phyloP scores from a whole-genome alignment of 352 stramenopile species.

The Pythium myriotylum region DNA sequence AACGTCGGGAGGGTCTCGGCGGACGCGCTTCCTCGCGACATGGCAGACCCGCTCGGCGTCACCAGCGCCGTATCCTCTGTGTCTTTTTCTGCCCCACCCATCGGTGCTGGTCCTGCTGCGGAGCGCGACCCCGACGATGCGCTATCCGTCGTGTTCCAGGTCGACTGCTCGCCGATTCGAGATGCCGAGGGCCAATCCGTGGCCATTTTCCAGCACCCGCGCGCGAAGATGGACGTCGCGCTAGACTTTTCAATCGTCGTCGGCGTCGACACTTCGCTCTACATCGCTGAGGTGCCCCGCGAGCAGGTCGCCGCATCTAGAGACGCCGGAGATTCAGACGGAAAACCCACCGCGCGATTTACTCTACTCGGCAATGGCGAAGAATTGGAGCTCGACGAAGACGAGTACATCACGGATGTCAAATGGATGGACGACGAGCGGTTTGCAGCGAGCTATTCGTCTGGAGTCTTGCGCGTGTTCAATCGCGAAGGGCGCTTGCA shows the following conservation, averaged over 20 bases:
- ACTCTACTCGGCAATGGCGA: conserved; percentile 38
- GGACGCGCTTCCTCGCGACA: conserved; percentile 8
- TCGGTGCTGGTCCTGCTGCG: neutral
- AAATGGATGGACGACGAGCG: conserved; percentile 68
- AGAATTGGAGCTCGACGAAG: conserved; percentile 38
- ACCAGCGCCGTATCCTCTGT: neutral
- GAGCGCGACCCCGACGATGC: conserved; percentile 27
- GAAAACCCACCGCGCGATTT: conserved; percentile 16
- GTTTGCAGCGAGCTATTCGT: conserved; percentile 60
- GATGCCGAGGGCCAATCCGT: conserved; percentile 17
- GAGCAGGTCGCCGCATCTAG: neutral
- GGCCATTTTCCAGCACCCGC: conserved; percentile 45
- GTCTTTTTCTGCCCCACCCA: neutral
- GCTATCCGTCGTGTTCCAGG: conserved; percentile 26
- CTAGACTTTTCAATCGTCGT: conserved; percentile 49
- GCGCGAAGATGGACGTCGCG: conserved; percentile 57
- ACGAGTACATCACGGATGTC: conserved; percentile 56
- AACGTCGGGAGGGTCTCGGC: conserved; percentile 2
- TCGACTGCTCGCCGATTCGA: conserved; percentile 34
- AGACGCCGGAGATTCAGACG: conserved; percentile 21
- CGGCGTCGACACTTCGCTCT: conserved; percentile 44
- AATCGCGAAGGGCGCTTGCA: conserved; percentile 46
- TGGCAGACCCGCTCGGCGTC: conserved; percentile 13
- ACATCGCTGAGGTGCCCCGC: conserved; percentile 23
- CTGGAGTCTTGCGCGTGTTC: conserved; percentile 66